Conservation (phyloP, 1,284 basidiomycete genomes). For the Ustilago lituana region DNA sequence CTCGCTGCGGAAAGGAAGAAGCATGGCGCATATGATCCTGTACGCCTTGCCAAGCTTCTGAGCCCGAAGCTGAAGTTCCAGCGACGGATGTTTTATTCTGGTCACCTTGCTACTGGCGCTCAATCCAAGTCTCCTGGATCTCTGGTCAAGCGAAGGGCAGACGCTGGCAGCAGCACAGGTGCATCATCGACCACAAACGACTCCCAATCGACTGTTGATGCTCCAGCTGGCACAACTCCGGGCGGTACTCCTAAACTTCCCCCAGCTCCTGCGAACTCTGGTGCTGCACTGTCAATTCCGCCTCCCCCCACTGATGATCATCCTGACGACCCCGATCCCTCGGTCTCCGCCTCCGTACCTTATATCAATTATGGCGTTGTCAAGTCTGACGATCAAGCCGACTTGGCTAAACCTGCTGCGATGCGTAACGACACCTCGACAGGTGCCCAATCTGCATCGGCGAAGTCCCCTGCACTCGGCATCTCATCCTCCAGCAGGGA, state of each 20-base stretch:
- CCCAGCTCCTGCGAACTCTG: not conserved
- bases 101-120: not conserved
- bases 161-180: not conserved
- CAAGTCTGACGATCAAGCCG: too few species aligned
- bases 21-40: conserved; percentile 29
- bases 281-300: not conserved
- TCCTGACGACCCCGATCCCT: not conserved
- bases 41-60: conserved; percentile 4
- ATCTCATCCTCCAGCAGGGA: not conserved
- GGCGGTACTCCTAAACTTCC: not conserved
- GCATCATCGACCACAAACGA: not conserved
- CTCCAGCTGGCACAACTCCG: too few species aligned
- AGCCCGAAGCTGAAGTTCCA: not conserved
- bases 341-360: too few species aligned
- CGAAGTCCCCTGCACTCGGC: too few species aligned
- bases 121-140: too few species aligned
- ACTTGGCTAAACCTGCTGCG: too few species aligned
- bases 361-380: conserved; percentile 8
- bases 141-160: not conserved
- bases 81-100: not conserved
- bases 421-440: conserved; percentile 18
- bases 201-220: not conserved
- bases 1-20: conserved; percentile 12
- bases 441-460: not conserved
- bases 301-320: not conserved